Conservation (phyloP, 331 rosid species). For the Malus hybrid region DNA sequence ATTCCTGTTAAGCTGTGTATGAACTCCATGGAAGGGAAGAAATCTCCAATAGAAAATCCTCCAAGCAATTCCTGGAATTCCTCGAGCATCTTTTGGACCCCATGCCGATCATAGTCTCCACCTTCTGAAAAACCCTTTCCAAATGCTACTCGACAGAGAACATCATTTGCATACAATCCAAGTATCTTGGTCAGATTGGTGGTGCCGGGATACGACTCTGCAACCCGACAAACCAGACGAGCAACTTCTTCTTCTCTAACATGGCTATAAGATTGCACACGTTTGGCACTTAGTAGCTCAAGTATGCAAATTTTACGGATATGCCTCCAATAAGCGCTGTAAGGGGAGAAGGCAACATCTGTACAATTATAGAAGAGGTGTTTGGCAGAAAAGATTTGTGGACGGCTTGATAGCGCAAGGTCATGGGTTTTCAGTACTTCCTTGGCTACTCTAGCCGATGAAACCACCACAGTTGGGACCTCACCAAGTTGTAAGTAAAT, state of each 20-base stretch:
- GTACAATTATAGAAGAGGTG: constrained; percentile 60
- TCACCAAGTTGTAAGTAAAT: constrained; percentile 48
- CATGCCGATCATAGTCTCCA: constrained; percentile 46
- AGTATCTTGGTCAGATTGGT: constrained; percentile 39
- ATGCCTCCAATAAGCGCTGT: constrained; percentile 62
- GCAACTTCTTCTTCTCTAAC: constrained; percentile 54
- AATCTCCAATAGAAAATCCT: constrained; percentile 63
- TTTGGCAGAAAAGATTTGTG: constrained; percentile 42
- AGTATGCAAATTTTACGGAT: constrained; percentile 53
- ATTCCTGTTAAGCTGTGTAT: constrained; percentile 50
- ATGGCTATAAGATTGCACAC: constrained; percentile 37
- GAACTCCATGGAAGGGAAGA: constrained; percentile 67
- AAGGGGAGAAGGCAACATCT: constrained; percentile 46
- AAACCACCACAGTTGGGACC: constrained; percentile 53
- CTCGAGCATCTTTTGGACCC: constrained; percentile 51
- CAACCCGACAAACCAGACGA: constrained; percentile 28
- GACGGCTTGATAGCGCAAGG: constrained; percentile 52
- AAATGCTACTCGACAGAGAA: constrained; percentile 43
- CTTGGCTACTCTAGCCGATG: constrained; percentile 60
- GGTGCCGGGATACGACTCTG: constrained; percentile 26
- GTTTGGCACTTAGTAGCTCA: constrained; percentile 48
- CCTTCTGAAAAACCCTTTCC: constrained; percentile 50
- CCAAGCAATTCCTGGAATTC: constrained; percentile 57
- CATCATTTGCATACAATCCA: constrained; percentile 44
- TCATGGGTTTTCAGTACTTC: constrained; percentile 63